Evolutionary conservation across 257 asterid species (phyloP), one percentile per base, ranked within the genome.

Genomic region (Solanum sejunctum): DNA sequence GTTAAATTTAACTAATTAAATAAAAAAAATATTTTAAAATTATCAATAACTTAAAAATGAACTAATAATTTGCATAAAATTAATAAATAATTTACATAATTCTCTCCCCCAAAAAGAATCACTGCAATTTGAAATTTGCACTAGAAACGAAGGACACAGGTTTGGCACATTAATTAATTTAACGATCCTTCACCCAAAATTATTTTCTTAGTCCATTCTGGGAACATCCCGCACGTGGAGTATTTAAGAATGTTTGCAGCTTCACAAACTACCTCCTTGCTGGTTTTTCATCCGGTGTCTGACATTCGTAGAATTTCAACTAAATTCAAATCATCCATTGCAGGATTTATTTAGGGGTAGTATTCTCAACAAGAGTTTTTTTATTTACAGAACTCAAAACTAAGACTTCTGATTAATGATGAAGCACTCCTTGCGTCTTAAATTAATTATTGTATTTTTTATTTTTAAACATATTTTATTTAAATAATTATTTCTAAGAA

Each of bases 201-300:
- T 71, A 20, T 20, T 26, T 43, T 71, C 80, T 43, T n/a, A 43
- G 36, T 72, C 36, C 16, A 12, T 1, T 43, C 32, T 61, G 82
- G 82, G 23, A 43, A 85, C 75, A 43, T 12, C 20, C 54, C 66
- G 43, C 81, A 81, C 83, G 85, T 67, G 82, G 87, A 84, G n/a
- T 80, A 85, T 57, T 58, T 66, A 84, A 58, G 78, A 84, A 84
- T 84, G 83, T 73, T 57, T 80, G 28, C 39, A 56, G 20, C 52
- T 12, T 15, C 4, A 63, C 12, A 66, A 47, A n/a, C 0, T 32
- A 32, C 36, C 32, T 32, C 36, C 36, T 32, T 32, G 36, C 36
- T 32, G 36, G 36, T 32, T 32, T 28, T 0, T 3, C 28, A 2
- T 2, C 0, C 32, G 32, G 2, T 28, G 32, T 28, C 2, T 2